phyloP scores from a whole-genome alignment of 768 basidiomycete genomes.

The Mycena alexandri region DNA sequence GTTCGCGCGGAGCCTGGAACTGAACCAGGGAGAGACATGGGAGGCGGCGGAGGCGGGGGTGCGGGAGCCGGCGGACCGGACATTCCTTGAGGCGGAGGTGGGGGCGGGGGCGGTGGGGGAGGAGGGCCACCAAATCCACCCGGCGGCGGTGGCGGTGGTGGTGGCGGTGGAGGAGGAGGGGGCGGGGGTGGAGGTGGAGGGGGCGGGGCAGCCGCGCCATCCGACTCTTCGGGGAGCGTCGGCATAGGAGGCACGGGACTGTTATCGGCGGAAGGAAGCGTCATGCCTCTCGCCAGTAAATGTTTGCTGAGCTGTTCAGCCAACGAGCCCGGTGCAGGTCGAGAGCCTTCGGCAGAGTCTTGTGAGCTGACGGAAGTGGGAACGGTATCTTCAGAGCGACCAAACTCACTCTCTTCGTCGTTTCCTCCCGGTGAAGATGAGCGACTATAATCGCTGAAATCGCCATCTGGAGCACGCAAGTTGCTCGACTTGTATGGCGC shows the following conservation, averaged over 20 bases:
- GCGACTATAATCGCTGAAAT: constrained; percentile 59
- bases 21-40: constrained; percentile 52
- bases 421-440: constrained; percentile 59
- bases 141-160: constrained; percentile 52
- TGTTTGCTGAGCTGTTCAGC: constrained; percentile 75
- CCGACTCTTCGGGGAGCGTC: constrained; percentile 56
- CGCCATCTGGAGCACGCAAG: constrained; percentile 58
- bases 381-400: constrained; percentile 68
- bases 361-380: constrained; percentile 69
- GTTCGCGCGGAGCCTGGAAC: constrained; percentile 65
- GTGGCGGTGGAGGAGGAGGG: constrained; percentile 42
- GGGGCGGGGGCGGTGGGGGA: constrained; percentile 45
- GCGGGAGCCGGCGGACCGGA: constrained; percentile 27
- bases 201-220: constrained; percentile 41
- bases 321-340: constrained; percentile 60
- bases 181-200: constrained; percentile 43
- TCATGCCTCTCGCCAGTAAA: constrained; percentile 63
- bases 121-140: constrained; percentile 47
- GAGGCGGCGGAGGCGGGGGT: constrained; percentile 32
- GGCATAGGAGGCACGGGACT: constrained; percentile 53
- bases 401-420: constrained; percentile 71
- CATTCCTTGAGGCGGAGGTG: background rate
- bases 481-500: constrained; percentile 56
- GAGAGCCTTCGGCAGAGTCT: constrained; percentile 52
- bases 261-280: constrained; percentile 52